Conservation (phyloP, 306 rosid species). For the Argentina anserina region DNA sequence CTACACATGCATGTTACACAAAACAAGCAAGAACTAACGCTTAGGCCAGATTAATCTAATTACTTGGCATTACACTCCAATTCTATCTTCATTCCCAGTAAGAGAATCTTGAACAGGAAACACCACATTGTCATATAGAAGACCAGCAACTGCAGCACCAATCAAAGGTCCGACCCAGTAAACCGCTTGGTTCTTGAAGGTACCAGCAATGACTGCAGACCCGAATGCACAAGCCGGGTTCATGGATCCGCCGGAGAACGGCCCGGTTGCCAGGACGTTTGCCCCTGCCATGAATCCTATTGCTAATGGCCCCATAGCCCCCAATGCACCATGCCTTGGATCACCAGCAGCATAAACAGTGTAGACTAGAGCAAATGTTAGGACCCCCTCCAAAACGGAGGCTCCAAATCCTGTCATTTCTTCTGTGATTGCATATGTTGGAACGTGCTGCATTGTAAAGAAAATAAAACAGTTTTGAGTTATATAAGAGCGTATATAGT, state of each 20-base stretch:
- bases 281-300: slow-evolving; percentile 73
- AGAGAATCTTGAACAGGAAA: slow-evolving; percentile 40
- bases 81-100: slow-evolving; percentile 29
- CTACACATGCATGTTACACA: background rate
- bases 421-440: slow-evolving; percentile 53
- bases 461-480: background rate
- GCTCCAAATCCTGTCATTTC: slow-evolving; percentile 98
- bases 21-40: background rate
- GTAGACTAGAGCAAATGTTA: slow-evolving; percentile 69
- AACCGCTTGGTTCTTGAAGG: slow-evolving; percentile 82
- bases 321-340: slow-evolving; percentile 50
- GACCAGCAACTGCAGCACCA: slow-evolving; percentile 71
- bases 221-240: slow-evolving; percentile 96
- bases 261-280: slow-evolving; percentile 57
- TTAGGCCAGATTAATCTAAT: background rate
- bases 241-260: slow-evolving; percentile 85
- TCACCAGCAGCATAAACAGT: slow-evolving; percentile 67
- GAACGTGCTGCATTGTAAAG: slow-evolving; percentile 50
- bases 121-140: slow-evolving; percentile 62
- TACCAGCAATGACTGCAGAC: slow-evolving; percentile 56
- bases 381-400: slow-evolving; percentile 66
- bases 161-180: slow-evolving; percentile 92
- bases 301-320: slow-evolving; percentile 49
- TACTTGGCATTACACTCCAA: slow-evolving; percentile 28
- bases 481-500: background rate